Evolutionary conservation across 768 basidiomycete species (phyloP).

Genomic region (Clitopilus passeckerianus): DNA sequence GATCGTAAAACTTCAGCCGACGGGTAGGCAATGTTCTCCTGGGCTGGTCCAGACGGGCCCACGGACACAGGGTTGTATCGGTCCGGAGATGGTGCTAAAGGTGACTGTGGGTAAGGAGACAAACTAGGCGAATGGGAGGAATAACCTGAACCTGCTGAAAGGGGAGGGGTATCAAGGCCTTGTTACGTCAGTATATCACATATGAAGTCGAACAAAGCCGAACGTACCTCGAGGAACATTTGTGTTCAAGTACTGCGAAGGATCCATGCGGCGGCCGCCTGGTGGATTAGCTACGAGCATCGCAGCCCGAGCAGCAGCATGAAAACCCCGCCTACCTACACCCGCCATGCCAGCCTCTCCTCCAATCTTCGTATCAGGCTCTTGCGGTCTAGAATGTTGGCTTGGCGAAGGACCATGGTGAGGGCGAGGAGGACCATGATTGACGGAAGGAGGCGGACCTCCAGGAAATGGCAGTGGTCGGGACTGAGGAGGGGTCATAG

Average conservation of each 20-base stretch:
- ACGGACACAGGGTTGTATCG: slow-evolving; percentile 5
- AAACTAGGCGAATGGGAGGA: slow-evolving; percentile 38
- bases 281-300: slow-evolving; percentile 27
- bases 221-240: slow-evolving; percentile 19
- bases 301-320: slow-evolving; percentile 59
- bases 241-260: slow-evolving; percentile 26
- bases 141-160: slow-evolving; percentile 41
- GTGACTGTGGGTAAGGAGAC: slow-evolving; percentile 34
- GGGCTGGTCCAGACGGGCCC: background rate
- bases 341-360: slow-evolving; percentile 89
- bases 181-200: slow-evolving; percentile 2
- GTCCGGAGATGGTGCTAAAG: slow-evolving; percentile 16
- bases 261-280: slow-evolving; percentile 23
- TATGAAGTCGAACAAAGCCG: background rate
- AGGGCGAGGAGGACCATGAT: background rate
- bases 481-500: slow-evolving; percentile 1
- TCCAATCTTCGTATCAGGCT: slow-evolving; percentile 66
- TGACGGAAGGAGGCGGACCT: slow-evolving; percentile 5
- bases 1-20: slow-evolving; percentile 8
- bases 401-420: slow-evolving; percentile 7
- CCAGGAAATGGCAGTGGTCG: background rate
- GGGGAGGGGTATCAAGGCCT: slow-evolving; percentile 38
- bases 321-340: slow-evolving; percentile 82
- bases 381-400: slow-evolving; percentile 19
- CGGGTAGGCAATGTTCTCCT: slow-evolving; percentile 1